Evolutionary conservation across 495 filamentous ascomycete genomes (phyloP).

Genomic region (Penicillium verhagenii): DNA sequence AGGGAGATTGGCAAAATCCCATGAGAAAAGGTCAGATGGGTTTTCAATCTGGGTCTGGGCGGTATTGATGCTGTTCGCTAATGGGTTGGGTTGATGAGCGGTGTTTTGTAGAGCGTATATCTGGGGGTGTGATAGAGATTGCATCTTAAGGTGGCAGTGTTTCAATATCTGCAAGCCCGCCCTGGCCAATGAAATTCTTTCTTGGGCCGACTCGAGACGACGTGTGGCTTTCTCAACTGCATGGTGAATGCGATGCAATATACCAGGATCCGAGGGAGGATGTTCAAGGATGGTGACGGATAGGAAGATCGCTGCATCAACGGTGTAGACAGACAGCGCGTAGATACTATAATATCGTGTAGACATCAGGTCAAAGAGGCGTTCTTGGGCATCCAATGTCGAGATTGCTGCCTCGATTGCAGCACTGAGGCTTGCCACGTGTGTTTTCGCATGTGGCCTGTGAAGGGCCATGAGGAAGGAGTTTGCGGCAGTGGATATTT

Average conservation of each 20-base stretch:
- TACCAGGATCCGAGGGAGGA: slow-evolving; percentile 1
- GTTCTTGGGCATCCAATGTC: slow-evolving; percentile 8
- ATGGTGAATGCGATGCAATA: background rate
- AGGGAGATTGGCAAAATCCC: background rate
- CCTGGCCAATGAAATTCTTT: slow-evolving; percentile 3
- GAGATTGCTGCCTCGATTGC: slow-evolving; percentile 2
- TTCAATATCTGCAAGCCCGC: slow-evolving; percentile 4
- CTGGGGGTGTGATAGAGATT: background rate
- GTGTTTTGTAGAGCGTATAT: background rate
- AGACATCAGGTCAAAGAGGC: slow-evolving; percentile 6
- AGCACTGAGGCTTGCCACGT: slow-evolving; percentile 1
- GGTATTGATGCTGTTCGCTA: background rate
- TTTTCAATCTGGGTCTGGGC: background rate
- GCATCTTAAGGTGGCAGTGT: background rate
- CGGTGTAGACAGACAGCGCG: slow-evolving; percentile 8
- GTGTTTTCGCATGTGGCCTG: slow-evolving; percentile 5
- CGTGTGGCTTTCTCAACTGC: slow-evolving; percentile 3
- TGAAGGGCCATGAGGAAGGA: slow-evolving; percentile 7
- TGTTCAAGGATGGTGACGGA: slow-evolving; percentile 8
- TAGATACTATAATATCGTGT: slow-evolving; percentile 11
- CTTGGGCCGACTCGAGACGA: slow-evolving; percentile 5
- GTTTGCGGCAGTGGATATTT: slow-evolving; percentile 8
- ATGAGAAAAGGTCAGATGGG: background rate
- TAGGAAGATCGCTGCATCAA: slow-evolving; percentile 7
- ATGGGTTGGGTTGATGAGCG: background rate